phyloP scores from a whole-genome alignment of 805 yeast species.

The Metschnikowia lachancei region DNA sequence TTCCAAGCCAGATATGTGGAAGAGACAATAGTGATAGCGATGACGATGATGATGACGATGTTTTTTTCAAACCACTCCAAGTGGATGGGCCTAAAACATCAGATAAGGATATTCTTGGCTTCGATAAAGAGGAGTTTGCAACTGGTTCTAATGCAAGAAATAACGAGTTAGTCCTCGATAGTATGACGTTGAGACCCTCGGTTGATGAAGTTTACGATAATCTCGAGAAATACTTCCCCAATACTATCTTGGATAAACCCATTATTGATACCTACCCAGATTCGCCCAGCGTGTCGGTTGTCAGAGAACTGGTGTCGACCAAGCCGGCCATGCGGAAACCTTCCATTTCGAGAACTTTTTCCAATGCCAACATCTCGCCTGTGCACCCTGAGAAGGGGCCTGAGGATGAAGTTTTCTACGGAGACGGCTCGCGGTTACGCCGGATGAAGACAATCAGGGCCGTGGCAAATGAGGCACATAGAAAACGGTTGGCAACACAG shows the following conservation, averaged over 20 bases:
- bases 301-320: slow-evolving; percentile 13
- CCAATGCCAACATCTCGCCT: slow-evolving; percentile 43
- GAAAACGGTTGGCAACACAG: slow-evolving; percentile 32
- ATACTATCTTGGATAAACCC: slow-evolving; percentile 88
- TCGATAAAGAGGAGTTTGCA: not conserved
- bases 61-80: slow-evolving; percentile 14
- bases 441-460: slow-evolving; percentile 90
- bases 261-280: slow-evolving; percentile 68
- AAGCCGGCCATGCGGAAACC: slow-evolving; percentile 22
- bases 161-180: slow-evolving; percentile 5
- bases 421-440: slow-evolving; percentile 42
- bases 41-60: slow-evolving; percentile 17
- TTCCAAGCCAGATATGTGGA: slow-evolving; percentile 2
- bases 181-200: slow-evolving; percentile 83
- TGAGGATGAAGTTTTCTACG: slow-evolving; percentile 37
- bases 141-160: not conserved
- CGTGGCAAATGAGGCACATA: slow-evolving; percentile 84
- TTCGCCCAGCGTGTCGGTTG: slow-evolving; percentile 41
- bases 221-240: slow-evolving; percentile 87
- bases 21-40: slow-evolving; percentile 9
- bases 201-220: slow-evolving; percentile 91
- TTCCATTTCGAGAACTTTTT: slow-evolving; percentile 41
- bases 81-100: not conserved
- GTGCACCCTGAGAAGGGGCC: slow-evolving; percentile 25
- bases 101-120: not conserved